phyloP scores from a whole-genome alignment of 495 filamentous ascomycete species.

The Viridothelium virens region DNA sequence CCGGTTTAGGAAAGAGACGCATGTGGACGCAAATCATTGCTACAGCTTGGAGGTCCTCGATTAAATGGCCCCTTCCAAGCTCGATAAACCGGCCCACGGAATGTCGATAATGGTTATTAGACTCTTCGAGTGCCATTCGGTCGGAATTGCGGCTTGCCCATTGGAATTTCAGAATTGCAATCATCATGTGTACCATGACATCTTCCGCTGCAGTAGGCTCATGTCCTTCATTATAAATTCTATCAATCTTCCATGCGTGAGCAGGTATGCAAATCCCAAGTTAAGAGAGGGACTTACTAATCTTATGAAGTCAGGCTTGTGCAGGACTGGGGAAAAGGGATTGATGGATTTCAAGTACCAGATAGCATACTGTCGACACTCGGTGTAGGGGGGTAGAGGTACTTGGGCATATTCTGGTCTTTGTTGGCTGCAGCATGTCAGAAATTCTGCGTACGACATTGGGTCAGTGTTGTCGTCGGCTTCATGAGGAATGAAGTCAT shows the following conservation, averaged over 20 bases:
- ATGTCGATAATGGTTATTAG: constrained; percentile 70
- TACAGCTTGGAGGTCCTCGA: constrained; percentile 63
- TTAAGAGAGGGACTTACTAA: constrained; percentile 39
- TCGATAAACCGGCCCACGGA: constrained; percentile 58
- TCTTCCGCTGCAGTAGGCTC: constrained; percentile 52
- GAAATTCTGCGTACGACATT: constrained; percentile 60
- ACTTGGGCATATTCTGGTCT: constrained; percentile 12
- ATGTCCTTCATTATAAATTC: constrained; percentile 20
- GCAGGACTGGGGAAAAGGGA: constrained; percentile 63
- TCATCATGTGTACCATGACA: constrained; percentile 69
- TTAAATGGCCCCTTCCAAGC: constrained; percentile 48
- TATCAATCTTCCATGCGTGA: constrained; percentile 3
- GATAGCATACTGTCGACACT: constrained; percentile 54
- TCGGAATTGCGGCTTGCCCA: constrained; percentile 54
- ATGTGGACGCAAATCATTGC: constrained; percentile 60
- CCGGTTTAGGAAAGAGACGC: constrained; percentile 71
- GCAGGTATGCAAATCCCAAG: background rate
- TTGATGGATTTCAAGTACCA: constrained; percentile 67
- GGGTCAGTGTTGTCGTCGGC: constrained; percentile 54
- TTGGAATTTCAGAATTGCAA: constrained; percentile 69
- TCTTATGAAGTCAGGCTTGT: constrained; percentile 60
- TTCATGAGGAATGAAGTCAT: constrained; percentile 58
- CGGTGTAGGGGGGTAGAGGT: constrained; percentile 25
- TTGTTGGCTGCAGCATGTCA: constrained; percentile 44
- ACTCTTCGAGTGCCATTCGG: constrained; percentile 48